Evolutionary conservation across 768 basidiomycete species (phyloP).

Genomic region (Kwoniella pini): DNA sequence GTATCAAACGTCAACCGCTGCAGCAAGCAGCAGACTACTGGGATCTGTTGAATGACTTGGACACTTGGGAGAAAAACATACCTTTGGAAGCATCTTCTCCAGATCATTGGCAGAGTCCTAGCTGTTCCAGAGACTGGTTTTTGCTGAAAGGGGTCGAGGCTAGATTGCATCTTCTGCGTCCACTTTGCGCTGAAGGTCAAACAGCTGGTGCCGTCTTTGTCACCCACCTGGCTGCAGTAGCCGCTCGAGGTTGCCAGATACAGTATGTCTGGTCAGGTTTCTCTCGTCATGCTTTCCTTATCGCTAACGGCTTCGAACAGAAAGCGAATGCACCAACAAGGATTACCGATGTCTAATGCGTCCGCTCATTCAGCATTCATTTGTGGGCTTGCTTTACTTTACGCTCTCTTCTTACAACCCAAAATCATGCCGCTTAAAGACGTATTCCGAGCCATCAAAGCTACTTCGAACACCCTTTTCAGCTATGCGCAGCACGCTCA

Average conservation of each 20-base stretch:
- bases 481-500: constrained; percentile 24
- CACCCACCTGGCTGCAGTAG: constrained; percentile 18
- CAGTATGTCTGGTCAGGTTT: constrained; percentile 14
- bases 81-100: constrained; percentile 10
- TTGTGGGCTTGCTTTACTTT: constrained; percentile 28
- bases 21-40: constrained; percentile 10
- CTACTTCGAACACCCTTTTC: constrained; percentile 27
- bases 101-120: constrained; percentile 3
- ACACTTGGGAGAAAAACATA: constrained; percentile 15
- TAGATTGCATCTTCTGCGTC: constrained; percentile 23
- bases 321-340: constrained; percentile 22
- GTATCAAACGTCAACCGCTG: constrained; percentile 3
- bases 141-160: constrained; percentile 20
- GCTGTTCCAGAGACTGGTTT: constrained; percentile 25
- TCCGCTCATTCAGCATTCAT: constrained; percentile 28
- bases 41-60: constrained; percentile 9
- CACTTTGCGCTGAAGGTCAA: constrained; percentile 14
- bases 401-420: constrained; percentile 24
- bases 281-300: not conserved
- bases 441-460: constrained; percentile 27
- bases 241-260: constrained; percentile 23
- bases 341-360: constrained; percentile 20
- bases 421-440: constrained; percentile 17
- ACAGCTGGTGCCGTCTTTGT: constrained; percentile 6
- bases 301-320: constrained; percentile 2